phyloP scores from a whole-genome alignment of 257 asterid species.

The Sherardia arvensis region DNA sequence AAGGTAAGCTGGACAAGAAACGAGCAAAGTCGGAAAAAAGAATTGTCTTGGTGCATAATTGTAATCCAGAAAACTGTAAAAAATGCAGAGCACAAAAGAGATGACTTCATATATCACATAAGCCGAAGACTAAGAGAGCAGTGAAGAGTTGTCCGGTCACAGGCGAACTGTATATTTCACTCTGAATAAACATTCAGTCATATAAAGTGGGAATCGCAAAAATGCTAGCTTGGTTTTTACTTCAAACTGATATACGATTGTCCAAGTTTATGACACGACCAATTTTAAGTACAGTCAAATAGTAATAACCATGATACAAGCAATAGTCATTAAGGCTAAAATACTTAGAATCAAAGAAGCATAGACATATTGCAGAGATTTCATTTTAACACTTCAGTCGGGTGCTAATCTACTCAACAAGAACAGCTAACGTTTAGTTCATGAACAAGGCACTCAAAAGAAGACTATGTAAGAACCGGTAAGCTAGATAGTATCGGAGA shows the following conservation, averaged over 20 bases:
- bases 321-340: too few species aligned
- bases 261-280: not conserved
- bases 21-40: not conserved
- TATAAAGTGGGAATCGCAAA: not conserved
- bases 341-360: not conserved
- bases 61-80: not conserved
- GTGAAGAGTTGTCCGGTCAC: not conserved
- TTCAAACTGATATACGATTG: too few species aligned
- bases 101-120: too few species aligned
- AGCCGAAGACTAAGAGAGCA: not conserved
- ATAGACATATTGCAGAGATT: not conserved
- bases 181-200: not conserved
- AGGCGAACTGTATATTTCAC: too few species aligned
- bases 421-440: not conserved
- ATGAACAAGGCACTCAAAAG: not conserved
- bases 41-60: not conserved
- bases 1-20: conserved; percentile 1
- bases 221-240: not conserved
- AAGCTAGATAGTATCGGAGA: not conserved
- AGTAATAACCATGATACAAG: not conserved
- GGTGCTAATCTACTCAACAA: not conserved
- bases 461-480: not conserved
- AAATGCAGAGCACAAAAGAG: not conserved
- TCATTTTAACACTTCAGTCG: not conserved
- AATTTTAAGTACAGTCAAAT: not conserved